Evolutionary conservation across 306 rosid species (phyloP), one percentile per base, ranked within the genome.

Genomic region (Lagenaria siceraria): DNA sequence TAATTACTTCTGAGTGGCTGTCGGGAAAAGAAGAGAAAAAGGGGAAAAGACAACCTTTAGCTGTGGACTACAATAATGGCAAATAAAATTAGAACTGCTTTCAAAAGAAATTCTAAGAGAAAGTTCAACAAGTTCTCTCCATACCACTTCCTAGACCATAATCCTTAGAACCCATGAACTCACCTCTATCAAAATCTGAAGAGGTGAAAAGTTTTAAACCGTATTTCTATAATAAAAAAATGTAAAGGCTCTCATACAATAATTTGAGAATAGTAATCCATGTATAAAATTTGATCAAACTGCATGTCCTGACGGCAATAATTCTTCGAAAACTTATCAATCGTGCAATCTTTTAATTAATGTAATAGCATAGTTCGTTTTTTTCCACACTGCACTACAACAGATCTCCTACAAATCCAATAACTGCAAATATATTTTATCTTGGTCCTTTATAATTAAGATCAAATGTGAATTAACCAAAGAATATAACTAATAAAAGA

Each of bases 1-100:
- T 87, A 58, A 90, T 56, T 74, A 76, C 76, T 84, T 82, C 82
- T 51, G 94, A 89, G 62, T 78, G 89, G 87, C 97, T 91, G 90
- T 86, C 81, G 79, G 48, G 77, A 74, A 8, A 74, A 76, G 54
- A 43, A 0, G 13, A 5, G 8, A 51, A 8, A 6, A 19, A 42
- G 3, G 4, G 18, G 17, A 58, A 58, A 38, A 8, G 33, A 10
- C 4, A 29, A 51, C 35, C 74, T 15, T 25, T 10, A 19, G 35
- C 53, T 62, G 33, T 43, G 43, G 40, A 25, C 38, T 43, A 29
- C 8, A 15, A 18, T 35, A 73, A 18, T 69, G 43, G 48, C 10
- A 76, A 59, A 15, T 25, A 59, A 13, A 59, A 70, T 13, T 12
- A 42, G 4, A 70, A 70, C 11, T 46, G 8, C 11, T 13, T 70